Evolutionary conservation across 2,329 filamentous ascomycete genomes (phyloP), one percentile per base, ranked within the genome.

Genomic region (Nothopassalora personata): DNA sequence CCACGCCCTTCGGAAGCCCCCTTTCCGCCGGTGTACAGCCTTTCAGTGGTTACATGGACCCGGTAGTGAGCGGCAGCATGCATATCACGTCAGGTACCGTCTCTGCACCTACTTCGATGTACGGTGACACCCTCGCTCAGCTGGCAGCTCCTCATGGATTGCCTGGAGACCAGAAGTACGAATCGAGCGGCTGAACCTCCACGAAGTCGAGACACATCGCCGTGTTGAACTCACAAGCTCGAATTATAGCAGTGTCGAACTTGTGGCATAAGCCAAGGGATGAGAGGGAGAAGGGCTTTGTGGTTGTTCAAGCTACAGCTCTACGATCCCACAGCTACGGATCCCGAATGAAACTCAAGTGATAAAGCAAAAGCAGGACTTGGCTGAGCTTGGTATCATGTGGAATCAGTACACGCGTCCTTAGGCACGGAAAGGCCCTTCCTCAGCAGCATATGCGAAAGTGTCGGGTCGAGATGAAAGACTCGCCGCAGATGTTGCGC

Each of bases 1-100:
- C 65, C 18, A 66, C 68, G 33, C 68, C 69, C 3, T 69, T 68
- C 57, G 68, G 66, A n/a, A 71, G 68, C 48, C 69, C 69, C 4
- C 58, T 65, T 15, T 61, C 59, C 48, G 59, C 56, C 9, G 59
- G 56, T 13, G 63, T 60, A 4, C 57, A 56, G 27, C 49, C 59
- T 13, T 66, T 60, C 36, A 28, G 53, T 31, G 27, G 54, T 23
- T 51, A 56, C 19, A n/a, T 47, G 31, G 54, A 50, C 19, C 50
- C 58, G 15, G 56, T 45, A 13, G 56, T 59, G 11, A 58, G 52
- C 15, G 46, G 52, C 13, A 48, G 52, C 36, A 54, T 58, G 53
- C 53, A 55, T n/a, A 54, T 49, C 39, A 30, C 27, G 4, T 18
- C 36, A n/a, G 52, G 28, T 2, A 15, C 53, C n/a, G 56, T 54